A percentile compares a stretch with the other conserved stretches of the same genome.
Conservation (phyloP, 495 filamentous ascomycete genomes). For the Hypoxylon lienhwacheense region DNA sequence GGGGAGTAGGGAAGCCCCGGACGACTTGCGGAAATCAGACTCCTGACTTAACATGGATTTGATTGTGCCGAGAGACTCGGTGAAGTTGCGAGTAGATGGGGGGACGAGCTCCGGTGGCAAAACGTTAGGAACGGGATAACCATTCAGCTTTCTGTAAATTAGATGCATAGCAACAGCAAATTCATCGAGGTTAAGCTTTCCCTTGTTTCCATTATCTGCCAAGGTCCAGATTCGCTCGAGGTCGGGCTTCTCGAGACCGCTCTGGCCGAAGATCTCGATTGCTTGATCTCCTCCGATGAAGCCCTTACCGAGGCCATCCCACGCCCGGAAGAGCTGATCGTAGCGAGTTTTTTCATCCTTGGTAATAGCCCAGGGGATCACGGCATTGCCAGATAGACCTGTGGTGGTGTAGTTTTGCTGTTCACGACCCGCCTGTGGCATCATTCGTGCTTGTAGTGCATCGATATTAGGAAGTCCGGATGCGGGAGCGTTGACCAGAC, state of each 20-base stretch:
- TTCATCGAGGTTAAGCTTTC: conserved; percentile 93
- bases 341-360: conserved; percentile 99
- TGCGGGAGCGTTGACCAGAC: conserved; percentile 89
- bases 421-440: conserved; percentile 95
- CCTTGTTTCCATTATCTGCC: conserved; percentile 89
- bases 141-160: conserved; percentile 95
- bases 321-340: conserved; percentile 91
- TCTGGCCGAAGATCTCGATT: conserved; percentile 97
- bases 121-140: conserved; percentile 89
- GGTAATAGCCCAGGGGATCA: conserved; percentile 97
- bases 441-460: conserved; percentile 91
- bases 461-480: conserved; percentile 92
- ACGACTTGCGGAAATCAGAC: conserved; percentile 79
- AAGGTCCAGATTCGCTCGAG: conserved; percentile 94
- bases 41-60: conserved; percentile 91
- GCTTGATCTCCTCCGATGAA: conserved; percentile 91
- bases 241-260: conserved; percentile 85
- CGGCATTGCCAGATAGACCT: conserved; percentile 88
- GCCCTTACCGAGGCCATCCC: conserved; percentile 94
- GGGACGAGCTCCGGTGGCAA: conserved; percentile 93
- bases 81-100: conserved; percentile 92
- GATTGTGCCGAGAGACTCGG: conserved; percentile 87
- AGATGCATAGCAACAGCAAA: conserved; percentile 99
- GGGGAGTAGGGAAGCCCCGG: conserved; percentile 82
- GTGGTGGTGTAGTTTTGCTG: conserved; percentile 80